phyloP scores from a whole-genome alignment of 2,329 filamentous ascomycete genomes.

The Curvularia sp. region DNA sequence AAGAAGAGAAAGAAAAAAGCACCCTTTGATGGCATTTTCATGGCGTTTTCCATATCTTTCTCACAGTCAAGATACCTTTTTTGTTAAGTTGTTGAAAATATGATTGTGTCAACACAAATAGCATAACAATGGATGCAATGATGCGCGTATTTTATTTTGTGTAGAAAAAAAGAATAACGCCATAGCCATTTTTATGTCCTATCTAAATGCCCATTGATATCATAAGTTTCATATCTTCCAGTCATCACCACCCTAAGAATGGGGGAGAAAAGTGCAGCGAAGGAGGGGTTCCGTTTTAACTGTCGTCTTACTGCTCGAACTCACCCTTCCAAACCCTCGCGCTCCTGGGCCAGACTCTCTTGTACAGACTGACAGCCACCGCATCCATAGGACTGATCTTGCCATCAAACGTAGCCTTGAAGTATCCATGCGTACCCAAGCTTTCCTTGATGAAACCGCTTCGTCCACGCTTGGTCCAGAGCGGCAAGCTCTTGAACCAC shows the following conservation, averaged over 20 bases:
- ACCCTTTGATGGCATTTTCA: neutral
- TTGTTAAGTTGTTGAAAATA: neutral
- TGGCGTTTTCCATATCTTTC: neutral
- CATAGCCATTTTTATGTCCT: conserved; percentile 25
- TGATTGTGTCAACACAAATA: neutral
- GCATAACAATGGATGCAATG: neutral
- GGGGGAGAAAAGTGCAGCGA: too few relatives aligned
- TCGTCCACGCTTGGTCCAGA: conserved; percentile 91
- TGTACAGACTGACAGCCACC: conserved; percentile 77
- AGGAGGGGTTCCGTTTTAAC: neutral
- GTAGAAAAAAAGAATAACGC: conserved; percentile 6
- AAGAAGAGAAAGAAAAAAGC: neutral
- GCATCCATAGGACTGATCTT: conserved; percentile 96
- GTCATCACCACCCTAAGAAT: neutral
- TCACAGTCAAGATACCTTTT: conserved; percentile 4
- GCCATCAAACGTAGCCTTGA: conserved; percentile 97
- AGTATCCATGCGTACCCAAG: conserved; percentile 97
- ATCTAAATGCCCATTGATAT: conserved; percentile 27
- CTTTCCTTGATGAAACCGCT: conserved; percentile 93
- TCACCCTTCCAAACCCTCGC: conserved; percentile 57
- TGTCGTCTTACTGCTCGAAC: conserved; percentile 2
- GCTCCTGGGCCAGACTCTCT: conserved; percentile 68
- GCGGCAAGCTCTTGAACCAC: conserved; percentile 95
- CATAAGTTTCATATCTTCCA: conserved; percentile 11
- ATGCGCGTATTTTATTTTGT: too few relatives aligned